Base-by-base conservation (phyloP, 345 rosid species). In the Moricandia arvensis region DNA sequence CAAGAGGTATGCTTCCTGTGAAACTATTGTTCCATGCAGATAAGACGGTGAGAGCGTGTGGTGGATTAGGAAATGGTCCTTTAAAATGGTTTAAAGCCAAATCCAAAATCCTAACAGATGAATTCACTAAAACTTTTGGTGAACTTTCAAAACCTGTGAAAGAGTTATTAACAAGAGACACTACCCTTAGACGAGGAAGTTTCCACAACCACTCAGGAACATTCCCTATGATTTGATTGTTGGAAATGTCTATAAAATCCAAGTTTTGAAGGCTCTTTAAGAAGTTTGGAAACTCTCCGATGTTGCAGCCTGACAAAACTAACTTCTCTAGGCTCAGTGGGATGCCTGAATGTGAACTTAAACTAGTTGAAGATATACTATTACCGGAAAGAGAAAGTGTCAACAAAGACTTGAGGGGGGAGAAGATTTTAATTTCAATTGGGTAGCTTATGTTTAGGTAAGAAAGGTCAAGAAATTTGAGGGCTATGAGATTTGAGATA, bases 181-280 rank as follows among this genome's bases (percentile, higher is more conserved):
- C 31, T 0, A 0, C 2, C 9, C 5, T 37, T 2, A 63, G 0
- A 63, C 10, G 31, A 68, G 72, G 72, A 54, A 68, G 51, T 5
- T n/a, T 68, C 72, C 72, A 68, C 0, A 68, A 34, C 72, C 72
- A 68, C 34, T 54, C 24, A 34, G 72, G 63, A 1, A 54, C 12
- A 1, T 54, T 54, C 5, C 63, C 72, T 13, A 0, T 34, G 51
- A 68, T 68, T 7, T 7, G 6, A 38, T 69, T 69, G 38, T 9
- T 9, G 15, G 74, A 38, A 3, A 69, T 3, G 41, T 41, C 29
- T 70, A 70, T 15, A n/a, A 0, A 0, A 0, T 15, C 29, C 57
- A 59, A 58, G 0, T 6, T 38, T 0, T 9, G 12, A 27, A 58
- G 66, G 37, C 41, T 27, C 4, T 27, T 59, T 59, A 71, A 71